These are phyloP conservation scores for Thuidium tamariscinum DNA, from an alignment of 225 moss, liverwort and hornwort species.

Conservation along the genomic window DNA sequence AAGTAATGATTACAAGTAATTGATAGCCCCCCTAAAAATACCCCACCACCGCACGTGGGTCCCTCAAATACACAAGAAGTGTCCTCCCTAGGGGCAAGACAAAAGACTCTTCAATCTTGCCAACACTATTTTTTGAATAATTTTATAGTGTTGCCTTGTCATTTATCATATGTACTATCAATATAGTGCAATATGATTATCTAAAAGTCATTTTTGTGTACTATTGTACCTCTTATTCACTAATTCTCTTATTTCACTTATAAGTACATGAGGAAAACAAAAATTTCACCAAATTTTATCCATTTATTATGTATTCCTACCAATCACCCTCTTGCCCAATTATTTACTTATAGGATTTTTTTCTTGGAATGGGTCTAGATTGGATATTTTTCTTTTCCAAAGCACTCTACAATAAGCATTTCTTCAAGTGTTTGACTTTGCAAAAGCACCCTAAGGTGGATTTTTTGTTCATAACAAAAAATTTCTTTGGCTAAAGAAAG, in stretches of 20 bases:
- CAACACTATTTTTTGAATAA: accelerated
- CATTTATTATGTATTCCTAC: accelerated
- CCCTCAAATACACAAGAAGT: too few species aligned
- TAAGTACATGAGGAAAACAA: accelerated
- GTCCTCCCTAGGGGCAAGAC: too few species aligned
- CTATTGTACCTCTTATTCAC: background rate
- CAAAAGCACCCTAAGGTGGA: accelerated
- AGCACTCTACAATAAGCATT: accelerated
- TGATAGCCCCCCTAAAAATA: too few species aligned
- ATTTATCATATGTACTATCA: background rate
- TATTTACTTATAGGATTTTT: accelerated
- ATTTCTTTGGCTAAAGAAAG: background rate
- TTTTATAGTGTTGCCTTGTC: background rate
- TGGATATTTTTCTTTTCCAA: background rate
- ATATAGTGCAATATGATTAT: background rate
- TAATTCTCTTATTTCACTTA: accelerated
- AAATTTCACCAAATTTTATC: background rate
- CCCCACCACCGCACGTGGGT: too few species aligned
- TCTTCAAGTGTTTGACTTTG: background rate
- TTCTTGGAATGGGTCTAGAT: accelerated
- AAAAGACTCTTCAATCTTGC: accelerated
- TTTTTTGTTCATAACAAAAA: background rate
- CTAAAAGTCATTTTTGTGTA: background rate
- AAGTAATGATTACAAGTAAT: too few species aligned
- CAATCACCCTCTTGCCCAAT: accelerated